phyloP scores from a whole-genome alignment of 495 filamentous ascomycete species.

The Aspergillus taichungensis region DNA sequence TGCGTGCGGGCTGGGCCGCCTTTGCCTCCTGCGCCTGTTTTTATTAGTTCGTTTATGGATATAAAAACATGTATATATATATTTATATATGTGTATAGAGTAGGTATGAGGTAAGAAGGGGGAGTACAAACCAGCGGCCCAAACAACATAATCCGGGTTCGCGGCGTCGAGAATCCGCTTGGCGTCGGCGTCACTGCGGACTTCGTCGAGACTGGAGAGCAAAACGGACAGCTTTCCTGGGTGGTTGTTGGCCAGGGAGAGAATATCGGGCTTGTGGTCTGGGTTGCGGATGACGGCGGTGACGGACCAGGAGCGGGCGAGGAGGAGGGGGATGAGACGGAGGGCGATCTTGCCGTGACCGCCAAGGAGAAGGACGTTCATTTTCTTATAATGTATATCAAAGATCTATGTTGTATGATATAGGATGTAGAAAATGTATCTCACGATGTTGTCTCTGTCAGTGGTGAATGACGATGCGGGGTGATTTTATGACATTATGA shows the following conservation, averaged over 20 bases:
- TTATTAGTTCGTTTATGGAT: constrained; percentile 1
- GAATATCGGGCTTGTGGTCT: constrained; percentile 54
- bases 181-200: constrained; percentile 54
- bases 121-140: constrained; percentile 53
- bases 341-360: constrained; percentile 75
- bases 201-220: constrained; percentile 60
- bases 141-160: constrained; percentile 64
- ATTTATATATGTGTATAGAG: neutral
- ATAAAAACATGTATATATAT: neutral
- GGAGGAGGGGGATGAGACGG: constrained; percentile 66
- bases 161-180: constrained; percentile 50
- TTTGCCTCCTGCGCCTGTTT: constrained; percentile 62
- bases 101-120: constrained; percentile 5
- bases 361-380: constrained; percentile 64
- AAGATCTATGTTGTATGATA: neutral
- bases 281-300: constrained; percentile 68
- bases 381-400: constrained; percentile 8
- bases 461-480: too few species aligned
- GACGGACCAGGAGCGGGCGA: constrained; percentile 63
- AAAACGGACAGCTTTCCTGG: constrained; percentile 51
- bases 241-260: constrained; percentile 45
- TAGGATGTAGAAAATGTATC: too few species aligned
- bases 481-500: too few species aligned
- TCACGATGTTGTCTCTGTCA: too few species aligned
- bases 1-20: constrained; percentile 53